Base-by-base conservation (phyloP, 495 filamentous ascomycete species). In the Annulohypoxylon stygium region DNA sequence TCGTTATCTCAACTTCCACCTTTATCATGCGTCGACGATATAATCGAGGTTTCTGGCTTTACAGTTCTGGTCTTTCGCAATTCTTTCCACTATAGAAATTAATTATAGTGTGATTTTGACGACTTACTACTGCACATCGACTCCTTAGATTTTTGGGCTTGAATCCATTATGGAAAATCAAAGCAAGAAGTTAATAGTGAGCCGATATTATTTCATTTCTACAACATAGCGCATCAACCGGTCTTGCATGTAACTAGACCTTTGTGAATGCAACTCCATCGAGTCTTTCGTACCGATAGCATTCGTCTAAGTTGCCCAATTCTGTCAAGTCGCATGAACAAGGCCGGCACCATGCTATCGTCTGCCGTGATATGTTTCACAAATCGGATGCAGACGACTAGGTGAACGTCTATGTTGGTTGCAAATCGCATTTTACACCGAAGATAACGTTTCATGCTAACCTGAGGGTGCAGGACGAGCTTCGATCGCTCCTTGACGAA, bases 401-500 rank as follows among this genome's bases (percentile, higher is more conserved):
- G 14, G 1, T 30, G 36, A 5, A 36, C 16, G 5, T 36, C 18
- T 6, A 36, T 36, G 3, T 4, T 20, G 2, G 16, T 54, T 8
- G 14, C 33, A 2, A 25, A 25, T 51, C 48, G 23, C 48, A 26
- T 25, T 8, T 51, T 18, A 51, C 25, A 51, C 20, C 33, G 9
- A 5, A 53, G 11, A 14, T 14, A 26, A 23, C 12, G 0, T 30
- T 59, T 18, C 11, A 34, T 41, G 43, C 64, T 67, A 58, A 67
- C 45, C 11, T 30, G n/a, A 45, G 45, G 60, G 33, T 60, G 9
- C 58, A 76, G 69, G 70, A 78, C 57, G 76, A 78, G 66, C 41
- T 85, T 16, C 51, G 74, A 70, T 78, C 63, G 16, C 74, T 70
- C 70, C 74, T 64, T 79, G 85, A 82, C 80, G 70, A 83, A 82